phyloP scores from a whole-genome alignment of 768 basidiomycete species.

The Rhizopogon vinicolor region DNA sequence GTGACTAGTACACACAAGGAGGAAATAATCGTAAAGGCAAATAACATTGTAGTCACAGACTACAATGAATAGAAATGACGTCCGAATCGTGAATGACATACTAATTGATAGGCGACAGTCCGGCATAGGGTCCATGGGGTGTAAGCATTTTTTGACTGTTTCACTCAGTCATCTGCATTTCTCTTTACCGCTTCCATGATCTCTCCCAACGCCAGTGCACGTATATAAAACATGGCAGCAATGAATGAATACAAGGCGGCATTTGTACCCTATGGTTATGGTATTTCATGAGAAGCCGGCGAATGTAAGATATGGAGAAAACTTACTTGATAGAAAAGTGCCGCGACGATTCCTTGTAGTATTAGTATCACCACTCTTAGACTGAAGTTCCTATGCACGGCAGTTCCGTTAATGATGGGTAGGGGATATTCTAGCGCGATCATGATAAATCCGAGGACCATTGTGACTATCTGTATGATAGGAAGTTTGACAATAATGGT shows the following conservation, averaged over 20 bases:
- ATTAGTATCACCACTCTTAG: slow-evolving; percentile 59
- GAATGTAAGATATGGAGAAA: not conserved
- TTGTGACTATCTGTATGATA: slow-evolving; percentile 63
- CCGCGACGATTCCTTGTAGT: slow-evolving; percentile 55
- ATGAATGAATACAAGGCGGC: slow-evolving; percentile 76
- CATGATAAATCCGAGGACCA: slow-evolving; percentile 55
- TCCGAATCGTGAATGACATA: not conserved
- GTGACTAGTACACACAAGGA: not conserved
- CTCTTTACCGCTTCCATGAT: slow-evolving; percentile 59
- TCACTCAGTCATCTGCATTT: slow-evolving; percentile 50
- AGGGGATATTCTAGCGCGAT: slow-evolving; percentile 70
- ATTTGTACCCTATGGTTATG: slow-evolving; percentile 64
- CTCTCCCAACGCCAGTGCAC: slow-evolving; percentile 69
- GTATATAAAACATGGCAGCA: slow-evolving; percentile 59
- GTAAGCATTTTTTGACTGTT: slow-evolving; percentile 41
- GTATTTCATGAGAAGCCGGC: not conserved
- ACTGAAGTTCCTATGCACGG: slow-evolving; percentile 62
- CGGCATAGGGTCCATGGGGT: not conserved
- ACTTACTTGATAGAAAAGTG: slow-evolving; percentile 75
- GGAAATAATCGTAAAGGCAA: not conserved
- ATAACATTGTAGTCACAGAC: not conserved
- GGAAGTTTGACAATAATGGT: slow-evolving; percentile 74
- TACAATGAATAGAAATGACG: not conserved
- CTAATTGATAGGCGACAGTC: not conserved
- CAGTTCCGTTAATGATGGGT: slow-evolving; percentile 47